Evolutionary conservation across 2,329 filamentous ascomycete species (phyloP).

Genomic region (Aciculosporium take): DNA sequence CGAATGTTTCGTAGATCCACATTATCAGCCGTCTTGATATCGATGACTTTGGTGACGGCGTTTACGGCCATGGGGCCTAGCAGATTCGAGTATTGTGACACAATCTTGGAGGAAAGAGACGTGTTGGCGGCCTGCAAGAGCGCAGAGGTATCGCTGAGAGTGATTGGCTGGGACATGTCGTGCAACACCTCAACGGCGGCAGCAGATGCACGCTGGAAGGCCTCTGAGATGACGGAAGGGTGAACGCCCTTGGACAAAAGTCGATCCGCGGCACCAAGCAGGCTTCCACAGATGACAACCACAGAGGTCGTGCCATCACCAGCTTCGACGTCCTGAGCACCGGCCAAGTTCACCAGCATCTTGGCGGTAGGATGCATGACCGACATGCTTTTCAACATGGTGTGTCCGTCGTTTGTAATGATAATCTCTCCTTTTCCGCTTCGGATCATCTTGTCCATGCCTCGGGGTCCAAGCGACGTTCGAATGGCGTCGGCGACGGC

Average conservation of each 20-base stretch:
- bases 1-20: conserved; percentile 94
- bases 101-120: conserved; percentile 95
- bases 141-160: conserved; percentile 72
- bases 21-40: conserved; percentile 88
- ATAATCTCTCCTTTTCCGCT: conserved; percentile 93
- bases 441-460: conserved; percentile 99
- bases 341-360: conserved; percentile 95
- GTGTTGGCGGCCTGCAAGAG: conserved; percentile 95
- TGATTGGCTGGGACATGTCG: conserved; percentile 90
- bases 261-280: conserved; percentile 85
- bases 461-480: conserved; percentile 88
- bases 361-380: conserved; percentile 99
- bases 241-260: conserved; percentile 88
- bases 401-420: conserved; percentile 99
- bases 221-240: conserved; percentile 92
- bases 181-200: conserved; percentile 82
- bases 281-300: conserved; percentile 90
- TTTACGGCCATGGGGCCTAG: conserved; percentile 98
- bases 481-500: conserved; percentile 95
- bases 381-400: conserved; percentile 97
- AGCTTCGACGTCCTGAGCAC: conserved; percentile 94
- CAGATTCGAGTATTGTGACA: conserved; percentile 89
- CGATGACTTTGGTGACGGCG: conserved; percentile 88
- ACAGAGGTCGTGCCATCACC: conserved; percentile 97
- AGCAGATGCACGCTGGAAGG: conserved; percentile 87